Conservation (phyloP, 768 basidiomycete genomes). For the Lactarius indigo region DNA sequence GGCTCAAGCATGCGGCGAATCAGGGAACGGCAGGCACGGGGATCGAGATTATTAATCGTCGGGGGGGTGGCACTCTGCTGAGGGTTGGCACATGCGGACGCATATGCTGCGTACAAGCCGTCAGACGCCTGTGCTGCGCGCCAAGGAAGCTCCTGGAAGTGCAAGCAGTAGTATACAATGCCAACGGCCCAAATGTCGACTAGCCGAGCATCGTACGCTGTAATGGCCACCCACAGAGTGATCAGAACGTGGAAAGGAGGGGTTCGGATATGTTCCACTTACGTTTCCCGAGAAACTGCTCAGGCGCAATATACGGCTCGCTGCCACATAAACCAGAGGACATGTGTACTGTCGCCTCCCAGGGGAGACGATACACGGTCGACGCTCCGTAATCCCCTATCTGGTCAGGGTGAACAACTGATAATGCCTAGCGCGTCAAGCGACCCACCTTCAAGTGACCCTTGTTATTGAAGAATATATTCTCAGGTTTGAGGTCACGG, state of each 20-base stretch:
- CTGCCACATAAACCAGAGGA: constrained; percentile 96
- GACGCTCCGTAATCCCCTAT: constrained; percentile 99
- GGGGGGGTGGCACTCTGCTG: constrained; percentile 46
- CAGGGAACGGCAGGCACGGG: constrained; percentile 76
- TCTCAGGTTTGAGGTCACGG: constrained; percentile 97
- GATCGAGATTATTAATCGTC: constrained; percentile 86
- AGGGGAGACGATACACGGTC: constrained; percentile 97
- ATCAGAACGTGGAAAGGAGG: constrained; percentile 39
- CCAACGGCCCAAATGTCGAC: constrained; percentile 98
- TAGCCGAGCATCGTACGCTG: constrained; percentile 94
- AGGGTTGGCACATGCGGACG: constrained; percentile 47
- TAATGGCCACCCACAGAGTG: constrained; percentile 18
- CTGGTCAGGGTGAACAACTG: constrained; percentile 40
- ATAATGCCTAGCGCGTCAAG: constrained; percentile 4
- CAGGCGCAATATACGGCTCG: constrained; percentile 98
- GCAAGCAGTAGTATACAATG: constrained; percentile 97
- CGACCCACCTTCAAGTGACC: constrained; percentile 85
- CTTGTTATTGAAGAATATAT: constrained; percentile 88
- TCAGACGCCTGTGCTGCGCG: constrained; percentile 86
- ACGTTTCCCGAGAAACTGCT: constrained; percentile 97
- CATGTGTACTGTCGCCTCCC: constrained; percentile 97
- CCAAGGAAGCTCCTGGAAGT: constrained; percentile 98
- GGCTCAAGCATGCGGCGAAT: constrained; percentile 96
- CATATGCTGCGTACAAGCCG: constrained; percentile 76
- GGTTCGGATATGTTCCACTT: constrained; percentile 43